phyloP scores from a whole-genome alignment of 2,329 filamentous ascomycete species.

The Sporothrix dimorphospora region DNA sequence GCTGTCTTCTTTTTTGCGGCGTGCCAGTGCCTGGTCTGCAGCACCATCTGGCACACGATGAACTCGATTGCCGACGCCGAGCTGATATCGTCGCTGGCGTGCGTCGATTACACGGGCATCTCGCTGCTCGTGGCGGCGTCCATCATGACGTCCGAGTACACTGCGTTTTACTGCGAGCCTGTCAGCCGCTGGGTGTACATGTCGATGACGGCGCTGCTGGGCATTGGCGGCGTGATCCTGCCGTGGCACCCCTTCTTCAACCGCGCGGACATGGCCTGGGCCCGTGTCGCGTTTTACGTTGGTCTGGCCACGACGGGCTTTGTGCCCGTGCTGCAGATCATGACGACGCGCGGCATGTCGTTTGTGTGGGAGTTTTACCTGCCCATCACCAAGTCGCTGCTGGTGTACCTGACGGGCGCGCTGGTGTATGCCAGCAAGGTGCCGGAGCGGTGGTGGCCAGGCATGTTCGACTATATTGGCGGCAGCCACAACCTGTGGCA shows the following conservation, averaged over 20 bases:
- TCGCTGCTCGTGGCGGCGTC: slow-evolving; percentile 91
- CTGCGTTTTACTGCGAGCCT: slow-evolving; percentile 97
- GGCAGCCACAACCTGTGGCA: slow-evolving; percentile 99
- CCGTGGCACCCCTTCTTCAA: slow-evolving; percentile 98
- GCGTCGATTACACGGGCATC: slow-evolving; percentile 97
- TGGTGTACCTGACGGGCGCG: slow-evolving; percentile 85
- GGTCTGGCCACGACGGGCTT: slow-evolving; percentile 86
- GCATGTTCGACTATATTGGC: slow-evolving; percentile 92
- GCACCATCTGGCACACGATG: slow-evolving; percentile 98
- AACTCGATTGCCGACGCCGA: slow-evolving; percentile 90
- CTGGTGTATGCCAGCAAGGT: slow-evolving; percentile 88
- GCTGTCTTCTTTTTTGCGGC: slow-evolving; percentile 96
- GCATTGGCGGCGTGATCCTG: slow-evolving; percentile 83
- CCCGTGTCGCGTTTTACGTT: slow-evolving; percentile 88
- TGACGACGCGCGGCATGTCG: slow-evolving; percentile 71
- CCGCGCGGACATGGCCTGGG: slow-evolving; percentile 87
- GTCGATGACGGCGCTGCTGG: slow-evolving; percentile 75
- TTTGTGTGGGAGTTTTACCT: slow-evolving; percentile 92
- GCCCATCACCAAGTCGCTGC: slow-evolving; percentile 79
- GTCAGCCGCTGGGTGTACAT: slow-evolving; percentile 86
- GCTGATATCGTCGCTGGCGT: slow-evolving; percentile 92
- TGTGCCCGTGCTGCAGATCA: slow-evolving; percentile 83
- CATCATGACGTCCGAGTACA: slow-evolving; percentile 98
- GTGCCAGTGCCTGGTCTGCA: slow-evolving; percentile 92
- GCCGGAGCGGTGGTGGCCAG: slow-evolving; percentile 90